Percentiles rank a stretch among this genome's conserved stretches.
phyloP scores from a whole-genome alignment of 202 grass and related monocot genomes.

The Hordeum pubiflorum region DNA sequence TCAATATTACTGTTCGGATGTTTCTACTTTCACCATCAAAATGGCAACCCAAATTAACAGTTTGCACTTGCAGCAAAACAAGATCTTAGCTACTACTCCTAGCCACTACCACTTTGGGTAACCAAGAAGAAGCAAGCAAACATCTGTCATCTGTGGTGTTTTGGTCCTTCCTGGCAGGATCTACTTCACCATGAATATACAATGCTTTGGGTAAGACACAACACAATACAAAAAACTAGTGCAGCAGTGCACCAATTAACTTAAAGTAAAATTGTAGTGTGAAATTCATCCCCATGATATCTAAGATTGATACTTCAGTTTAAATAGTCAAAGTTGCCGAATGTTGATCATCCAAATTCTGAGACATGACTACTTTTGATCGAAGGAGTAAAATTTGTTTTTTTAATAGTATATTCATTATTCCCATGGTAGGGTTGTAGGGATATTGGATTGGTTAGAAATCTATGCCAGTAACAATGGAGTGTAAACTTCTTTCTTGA shows the following conservation, averaged over 20 bases:
- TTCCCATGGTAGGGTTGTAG: background rate
- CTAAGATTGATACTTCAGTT: background rate
- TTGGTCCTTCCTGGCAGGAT: background rate
- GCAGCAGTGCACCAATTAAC: background rate
- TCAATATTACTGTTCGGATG: background rate
- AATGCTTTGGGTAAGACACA: background rate
- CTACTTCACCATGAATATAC: background rate
- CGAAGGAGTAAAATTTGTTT: background rate
- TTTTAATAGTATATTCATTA: too few relatives aligned
- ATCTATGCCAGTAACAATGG: too few relatives aligned
- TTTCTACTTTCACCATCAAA: background rate
- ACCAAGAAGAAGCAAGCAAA: background rate
- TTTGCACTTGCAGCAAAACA: background rate
- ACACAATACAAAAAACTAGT: background rate
- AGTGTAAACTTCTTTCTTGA: too few relatives aligned
- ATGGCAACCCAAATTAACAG: background rate
- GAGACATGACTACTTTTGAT: background rate
- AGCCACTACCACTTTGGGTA: background rate
- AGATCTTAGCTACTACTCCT: background rate
- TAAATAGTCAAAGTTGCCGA: background rate
- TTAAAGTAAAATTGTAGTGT: background rate
- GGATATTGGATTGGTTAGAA: background rate
- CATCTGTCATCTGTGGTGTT: background rate
- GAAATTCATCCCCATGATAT: background rate
- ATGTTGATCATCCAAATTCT: background rate